Percentiles rank a stretch among this genome's conserved stretches.
phyloP scores from a whole-genome alignment of 148 eudicot genomes.

The Rhododendron kiyosumense region DNA sequence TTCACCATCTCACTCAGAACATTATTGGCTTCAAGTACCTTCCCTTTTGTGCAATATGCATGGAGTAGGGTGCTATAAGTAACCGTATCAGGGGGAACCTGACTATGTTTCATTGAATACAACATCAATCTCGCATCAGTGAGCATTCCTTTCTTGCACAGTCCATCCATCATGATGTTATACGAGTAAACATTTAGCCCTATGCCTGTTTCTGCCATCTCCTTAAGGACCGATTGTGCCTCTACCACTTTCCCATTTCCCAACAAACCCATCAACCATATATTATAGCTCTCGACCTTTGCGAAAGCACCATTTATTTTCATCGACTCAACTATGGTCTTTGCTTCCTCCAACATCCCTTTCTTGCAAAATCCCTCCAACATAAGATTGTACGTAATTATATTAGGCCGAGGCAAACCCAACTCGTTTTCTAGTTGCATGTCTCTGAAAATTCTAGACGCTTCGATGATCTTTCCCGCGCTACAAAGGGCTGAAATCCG shows the following conservation, averaged over 20 bases:
- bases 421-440: slow-evolving; percentile 76
- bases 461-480: slow-evolving; percentile 77
- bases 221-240: slow-evolving; percentile 52
- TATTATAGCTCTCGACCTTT: slow-evolving; percentile 60
- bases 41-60: slow-evolving; percentile 72
- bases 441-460: slow-evolving; percentile 82
- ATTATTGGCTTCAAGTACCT: slow-evolving; percentile 54
- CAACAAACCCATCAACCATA: slow-evolving; percentile 71
- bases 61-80: slow-evolving; percentile 75
- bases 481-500: slow-evolving; percentile 78
- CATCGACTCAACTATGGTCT: slow-evolving; percentile 59
- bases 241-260: slow-evolving; percentile 64
- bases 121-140: slow-evolving; percentile 61
- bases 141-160: slow-evolving; percentile 70
- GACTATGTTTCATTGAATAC: slow-evolving; percentile 46
- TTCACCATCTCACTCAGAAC: slow-evolving; percentile 64
- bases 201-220: slow-evolving; percentile 46
- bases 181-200: slow-evolving; percentile 56
- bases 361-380: slow-evolving; percentile 66
- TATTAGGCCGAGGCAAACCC: slow-evolving; percentile 69
- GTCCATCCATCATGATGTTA: slow-evolving; percentile 67
- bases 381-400: slow-evolving; percentile 63
- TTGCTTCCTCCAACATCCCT: slow-evolving; percentile 87
- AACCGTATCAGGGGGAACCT: slow-evolving; percentile 59
- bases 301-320: slow-evolving; percentile 35